These are phyloP conservation scores for Debaryomycetaceae sp. DNA, from an alignment of 1,139 yeast species.

Conservation along the genomic window DNA sequence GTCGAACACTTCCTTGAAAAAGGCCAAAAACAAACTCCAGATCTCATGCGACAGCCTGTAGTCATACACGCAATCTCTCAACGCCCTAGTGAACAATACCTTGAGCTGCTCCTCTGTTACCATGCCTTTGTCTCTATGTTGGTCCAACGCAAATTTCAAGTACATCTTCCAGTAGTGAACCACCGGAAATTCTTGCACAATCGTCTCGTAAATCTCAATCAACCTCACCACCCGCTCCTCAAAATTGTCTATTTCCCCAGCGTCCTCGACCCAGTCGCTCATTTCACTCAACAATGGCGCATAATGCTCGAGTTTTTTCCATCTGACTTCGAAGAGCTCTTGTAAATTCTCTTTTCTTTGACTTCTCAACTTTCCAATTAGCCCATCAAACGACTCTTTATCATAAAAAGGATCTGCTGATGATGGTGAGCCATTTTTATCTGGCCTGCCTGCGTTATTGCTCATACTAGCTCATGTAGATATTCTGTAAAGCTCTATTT, in stretches of 20 bases:
- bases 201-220: conserved; percentile 15
- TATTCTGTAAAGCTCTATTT: no score
- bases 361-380: conserved; percentile 14
- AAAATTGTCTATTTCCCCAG: conserved; percentile 14
- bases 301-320: conserved; percentile 18
- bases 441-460: no score
- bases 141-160: conserved; percentile 11
- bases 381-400: conserved; percentile 14
- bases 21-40: conserved; percentile 28
- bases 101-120: conserved; percentile 12
- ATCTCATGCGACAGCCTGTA: conserved; percentile 29
- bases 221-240: conserved; percentile 7
- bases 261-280: conserved; percentile 23
- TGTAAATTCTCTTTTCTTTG: conserved; percentile 5
- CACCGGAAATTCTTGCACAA: conserved; percentile 16
- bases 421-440: neutral
- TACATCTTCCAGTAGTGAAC: conserved; percentile 18
- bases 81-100: conserved; percentile 16
- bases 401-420: neutral
- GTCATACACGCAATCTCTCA: conserved; percentile 30
- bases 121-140: conserved; percentile 2
- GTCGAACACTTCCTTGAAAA: conserved; percentile 8
- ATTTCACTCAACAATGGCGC: conserved; percentile 20
- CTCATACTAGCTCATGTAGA: no score
- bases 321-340: conserved; percentile 15